These are phyloP conservation scores for Polychytrium aggregatum DNA, from an alignment of 192 early-diverging fungal species.

Conservation along the genomic window DNA sequence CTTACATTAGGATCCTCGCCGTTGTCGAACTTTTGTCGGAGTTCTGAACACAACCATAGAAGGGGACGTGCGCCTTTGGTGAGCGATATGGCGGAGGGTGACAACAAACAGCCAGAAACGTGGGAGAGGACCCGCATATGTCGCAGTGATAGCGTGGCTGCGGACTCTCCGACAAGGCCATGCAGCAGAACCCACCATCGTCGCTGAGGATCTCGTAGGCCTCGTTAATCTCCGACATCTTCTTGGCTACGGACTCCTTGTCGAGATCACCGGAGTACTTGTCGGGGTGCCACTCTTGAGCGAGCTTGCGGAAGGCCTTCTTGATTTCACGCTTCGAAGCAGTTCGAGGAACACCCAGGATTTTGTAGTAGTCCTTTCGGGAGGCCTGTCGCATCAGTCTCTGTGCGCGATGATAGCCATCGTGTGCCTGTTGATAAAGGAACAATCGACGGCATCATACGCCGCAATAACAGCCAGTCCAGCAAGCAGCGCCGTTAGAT, in stretches of 20 bases:
- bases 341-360: slow-evolving; percentile 65
- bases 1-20: slow-evolving; percentile 47
- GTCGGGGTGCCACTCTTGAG: slow-evolving; percentile 66
- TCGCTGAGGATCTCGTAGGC: slow-evolving; percentile 73
- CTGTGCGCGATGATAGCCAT: slow-evolving; percentile 52
- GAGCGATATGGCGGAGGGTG: neutral
- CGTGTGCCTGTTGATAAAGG: slow-evolving; percentile 8
- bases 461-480: no score
- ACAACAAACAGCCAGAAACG: slow-evolving; percentile 5
- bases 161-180: neutral
- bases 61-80: no score
- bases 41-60: slow-evolving; percentile 1
- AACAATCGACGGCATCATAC: neutral
- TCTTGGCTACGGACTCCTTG: slow-evolving; percentile 65
- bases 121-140: no score
- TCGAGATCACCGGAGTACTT: slow-evolving; percentile 58
- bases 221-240: slow-evolving; percentile 88
- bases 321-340: slow-evolving; percentile 75
- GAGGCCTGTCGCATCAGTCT: slow-evolving; percentile 40
- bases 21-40: slow-evolving; percentile 31
- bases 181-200: slow-evolving; percentile 12
- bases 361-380: slow-evolving; percentile 91
- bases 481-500: no score
- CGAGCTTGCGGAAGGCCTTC: slow-evolving; percentile 82
- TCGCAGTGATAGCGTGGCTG: no score